Evolutionary conservation across 2,329 filamentous ascomycete genomes (phyloP).

Genomic region (Venturia effusa): DNA sequence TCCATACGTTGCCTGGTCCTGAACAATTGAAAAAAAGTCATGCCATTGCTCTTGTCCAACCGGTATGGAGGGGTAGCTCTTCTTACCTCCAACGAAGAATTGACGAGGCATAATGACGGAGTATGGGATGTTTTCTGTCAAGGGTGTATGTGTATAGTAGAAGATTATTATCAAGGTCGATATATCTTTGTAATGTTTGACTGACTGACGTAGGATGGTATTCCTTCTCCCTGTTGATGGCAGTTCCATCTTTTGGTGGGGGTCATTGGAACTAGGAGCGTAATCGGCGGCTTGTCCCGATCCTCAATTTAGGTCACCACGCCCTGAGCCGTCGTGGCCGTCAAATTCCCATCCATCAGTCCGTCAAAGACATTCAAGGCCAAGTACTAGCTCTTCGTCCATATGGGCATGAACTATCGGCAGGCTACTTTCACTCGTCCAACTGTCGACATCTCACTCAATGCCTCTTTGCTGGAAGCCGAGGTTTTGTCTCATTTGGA

Average conservation of each 20-base stretch:
- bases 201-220: background rate
- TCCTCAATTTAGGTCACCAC: background rate
- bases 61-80: conserved; percentile 1
- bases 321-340: too few relatives aligned
- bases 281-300: background rate
- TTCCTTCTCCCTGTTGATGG: background rate
- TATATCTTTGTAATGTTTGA: background rate
- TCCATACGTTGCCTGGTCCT: background rate
- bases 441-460: too few relatives aligned
- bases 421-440: too few relatives aligned
- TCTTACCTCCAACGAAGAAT: conserved; percentile 27
- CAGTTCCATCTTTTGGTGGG: background rate
- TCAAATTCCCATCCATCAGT: background rate
- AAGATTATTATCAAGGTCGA: background rate
- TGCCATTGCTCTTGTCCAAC: background rate
- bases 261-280: background rate
- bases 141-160: background rate
- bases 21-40: background rate
- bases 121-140: background rate
- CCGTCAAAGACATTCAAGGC: background rate
- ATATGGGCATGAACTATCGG: too few relatives aligned
- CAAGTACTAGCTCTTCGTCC: background rate
- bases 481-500: background rate
- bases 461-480: too few relatives aligned
- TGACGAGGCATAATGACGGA: conserved; percentile 26